Base-by-base conservation (phyloP, 345 rosid genomes). In the Citrus cavaleriei region DNA sequence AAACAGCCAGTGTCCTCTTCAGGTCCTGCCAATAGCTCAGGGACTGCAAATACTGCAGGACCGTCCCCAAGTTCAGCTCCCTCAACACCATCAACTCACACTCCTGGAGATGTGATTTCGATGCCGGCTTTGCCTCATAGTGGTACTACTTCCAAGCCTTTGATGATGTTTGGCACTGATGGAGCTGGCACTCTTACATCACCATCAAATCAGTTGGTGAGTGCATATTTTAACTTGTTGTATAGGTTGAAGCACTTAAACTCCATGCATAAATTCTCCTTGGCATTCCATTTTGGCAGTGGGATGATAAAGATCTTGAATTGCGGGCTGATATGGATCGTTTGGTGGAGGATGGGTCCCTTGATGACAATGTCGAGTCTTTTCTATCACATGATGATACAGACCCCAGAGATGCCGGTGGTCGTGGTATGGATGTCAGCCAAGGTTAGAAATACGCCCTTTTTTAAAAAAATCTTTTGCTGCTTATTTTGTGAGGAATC, bases 31-130 rank as follows among this genome's bases (percentile, higher is more conserved):
- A 96, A 94, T 85, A 96, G 99, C 86, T 84, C 99, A 5, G 99
- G 99, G 80, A 96, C 99, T 82, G 99, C 97, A 61, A 96, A 96
- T 84, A 96, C 99, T 14, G 89, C 97, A 0, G 99, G 99, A 69
- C 99, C 99, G 12, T 96, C 99, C 79, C 99, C 99, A 24, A 91
- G 99, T 87, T 96, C 99, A 75, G 98, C 98, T 28, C 98, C 99
- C 54, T 96, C 99, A 63, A 96, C 99, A 7, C 98, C 99, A 25
- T 96, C 99, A 77, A 94, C 98, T 72, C 98, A 94, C 82, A 94
- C 97, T 59, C 94, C 99, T 72, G 92, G 97, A 80, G 99, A 96
- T 89, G 97, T 89, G 84, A 88, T 93, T 80, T 91, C 98, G 9
- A 87, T 95, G 91, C 91, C 99, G 77, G 87, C 93, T 85, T 71